Evolutionary conservation across 805 yeast species (phyloP), one percentile per base, ranked within the genome.

Genomic region (Saccharomycopsis sp.): DNA sequence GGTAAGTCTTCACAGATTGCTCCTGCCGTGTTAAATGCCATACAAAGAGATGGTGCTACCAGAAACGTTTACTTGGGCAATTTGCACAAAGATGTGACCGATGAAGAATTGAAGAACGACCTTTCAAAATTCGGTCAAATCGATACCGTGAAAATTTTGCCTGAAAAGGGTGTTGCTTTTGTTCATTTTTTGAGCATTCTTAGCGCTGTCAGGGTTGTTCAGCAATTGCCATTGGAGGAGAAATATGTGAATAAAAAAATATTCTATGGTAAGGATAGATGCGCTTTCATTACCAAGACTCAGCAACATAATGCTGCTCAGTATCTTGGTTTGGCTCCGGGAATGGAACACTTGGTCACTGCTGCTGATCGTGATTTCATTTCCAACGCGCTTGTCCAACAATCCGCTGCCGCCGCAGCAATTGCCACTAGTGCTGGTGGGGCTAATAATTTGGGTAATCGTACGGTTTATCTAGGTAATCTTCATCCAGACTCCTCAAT

Each of bases 261-360:
- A 48, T 89, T 82, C 66, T 91, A 89, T 67, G 98, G 97, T 61
- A 91, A 91, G 70, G 98, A 92, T 71, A 79, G 98, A 71, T 89
- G 94, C 75, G 97, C 97, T 1, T 90, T 90, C 66, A 89, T 92
- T 51, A 90, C 97, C 24, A 90, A 89, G 70, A 88, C 97, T 16
- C 97, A 94, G 72, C 97, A 91, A 72, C 97, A 91, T 68, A 91
- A 92, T 69, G 98, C 97, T 18, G 97, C 97, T 2, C 96, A 91
- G 70, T 92, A 90, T 68, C 74, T 92, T 57, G 97, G 97, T 1
- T 77, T 91, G 61, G 89, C 94, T 50, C 96, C 97, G 18, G 94
- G 95, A 29, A 81, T 85, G 79, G 96, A 88, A 66, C 89, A 87
- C 66, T 75, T 87, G 57, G 82, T 87, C 24, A 85, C 89, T 58